These are phyloP conservation scores for Rhynchospora pubera DNA, from an alignment of 176 grass and related monocot species.

Conservation along the genomic window DNA sequence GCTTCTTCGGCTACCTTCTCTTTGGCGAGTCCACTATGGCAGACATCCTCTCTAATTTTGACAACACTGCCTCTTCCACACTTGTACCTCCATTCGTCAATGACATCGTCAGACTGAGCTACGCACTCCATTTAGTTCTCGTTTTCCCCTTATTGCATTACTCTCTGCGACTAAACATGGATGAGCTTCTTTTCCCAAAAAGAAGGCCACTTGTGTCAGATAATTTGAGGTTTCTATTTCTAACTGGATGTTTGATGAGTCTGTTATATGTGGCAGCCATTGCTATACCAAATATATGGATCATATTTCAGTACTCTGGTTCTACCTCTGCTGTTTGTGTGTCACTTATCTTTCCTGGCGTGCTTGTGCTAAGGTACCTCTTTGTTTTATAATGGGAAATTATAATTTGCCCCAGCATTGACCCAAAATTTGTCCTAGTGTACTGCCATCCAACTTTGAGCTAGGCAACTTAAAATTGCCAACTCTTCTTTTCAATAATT, in stretches of 20 bases:
- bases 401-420: background rate
- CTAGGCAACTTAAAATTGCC: background rate
- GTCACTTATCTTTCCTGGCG: slow-evolving; percentile 74
- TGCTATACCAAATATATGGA: slow-evolving; percentile 75
- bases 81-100: slow-evolving; percentile 50
- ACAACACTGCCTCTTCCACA: slow-evolving; percentile 38
- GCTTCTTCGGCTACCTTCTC: slow-evolving; percentile 82
- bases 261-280: slow-evolving; percentile 50
- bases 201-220: slow-evolving; percentile 29
- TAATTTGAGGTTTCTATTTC: slow-evolving; percentile 48
- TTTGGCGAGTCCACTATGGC: slow-evolving; percentile 85
- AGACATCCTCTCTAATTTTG: slow-evolving; percentile 91
- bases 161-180: slow-evolving; percentile 74
- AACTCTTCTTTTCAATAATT: background rate
- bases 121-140: slow-evolving; percentile 76
- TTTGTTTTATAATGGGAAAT: background rate
- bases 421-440: no score
- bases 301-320: slow-evolving; percentile 69
- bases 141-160: slow-evolving; percentile 88
- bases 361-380: slow-evolving; percentile 61
- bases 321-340: slow-evolving; percentile 72
- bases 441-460: background rate
- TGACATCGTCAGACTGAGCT: slow-evolving; percentile 77
- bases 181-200: slow-evolving; percentile 62
- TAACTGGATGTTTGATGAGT: slow-evolving; percentile 50